Evolutionary conservation across 768 basidiomycete genomes (phyloP).

Genomic region (Erythrobasidium yunnanense): DNA sequence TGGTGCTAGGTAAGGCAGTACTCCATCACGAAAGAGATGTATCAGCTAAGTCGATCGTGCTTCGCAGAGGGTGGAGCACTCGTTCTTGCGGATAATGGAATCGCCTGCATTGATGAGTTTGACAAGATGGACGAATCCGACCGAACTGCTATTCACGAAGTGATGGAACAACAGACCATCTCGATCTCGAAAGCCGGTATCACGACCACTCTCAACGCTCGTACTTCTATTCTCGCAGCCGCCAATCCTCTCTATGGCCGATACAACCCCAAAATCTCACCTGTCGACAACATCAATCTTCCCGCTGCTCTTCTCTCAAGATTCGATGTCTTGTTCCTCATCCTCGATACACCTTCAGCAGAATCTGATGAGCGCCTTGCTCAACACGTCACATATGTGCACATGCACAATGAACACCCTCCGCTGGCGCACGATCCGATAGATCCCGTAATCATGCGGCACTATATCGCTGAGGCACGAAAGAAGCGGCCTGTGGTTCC

Average conservation of each 20-base stretch:
- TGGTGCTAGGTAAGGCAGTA: conserved; percentile 68
- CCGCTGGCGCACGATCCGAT: conserved; percentile 71
- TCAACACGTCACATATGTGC: conserved; percentile 93
- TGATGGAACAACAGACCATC: conserved; percentile 99
- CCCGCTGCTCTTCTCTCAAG: conserved; percentile 91
- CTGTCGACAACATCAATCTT: conserved; percentile 97
- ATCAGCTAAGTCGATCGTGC: too few species aligned
- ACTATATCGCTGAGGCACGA: conserved; percentile 88
- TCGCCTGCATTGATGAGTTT: conserved; percentile 99
- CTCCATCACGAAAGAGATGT: too few species aligned
- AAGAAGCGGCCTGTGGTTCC: conserved; percentile 82
- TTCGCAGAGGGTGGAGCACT: conserved; percentile 91
- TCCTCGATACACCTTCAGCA: conserved; percentile 85
- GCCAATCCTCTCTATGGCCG: conserved; percentile 96
- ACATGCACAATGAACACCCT: conserved; percentile 89
- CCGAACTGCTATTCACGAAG: conserved; percentile 96
- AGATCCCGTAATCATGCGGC: conserved; percentile 76
- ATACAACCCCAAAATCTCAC: conserved; percentile 94
- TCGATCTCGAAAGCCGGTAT: conserved; percentile 99
- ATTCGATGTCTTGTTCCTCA: conserved; percentile 92
- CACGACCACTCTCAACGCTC: conserved; percentile 92
- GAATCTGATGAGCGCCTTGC: conserved; percentile 95
- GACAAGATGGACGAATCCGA: conserved; percentile 99
- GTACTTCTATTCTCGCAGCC: conserved; percentile 92
- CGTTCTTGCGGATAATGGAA: conserved; percentile 96